phyloP scores from a whole-genome alignment of 305 asterid genomes.

The Salvia sclarea region DNA sequence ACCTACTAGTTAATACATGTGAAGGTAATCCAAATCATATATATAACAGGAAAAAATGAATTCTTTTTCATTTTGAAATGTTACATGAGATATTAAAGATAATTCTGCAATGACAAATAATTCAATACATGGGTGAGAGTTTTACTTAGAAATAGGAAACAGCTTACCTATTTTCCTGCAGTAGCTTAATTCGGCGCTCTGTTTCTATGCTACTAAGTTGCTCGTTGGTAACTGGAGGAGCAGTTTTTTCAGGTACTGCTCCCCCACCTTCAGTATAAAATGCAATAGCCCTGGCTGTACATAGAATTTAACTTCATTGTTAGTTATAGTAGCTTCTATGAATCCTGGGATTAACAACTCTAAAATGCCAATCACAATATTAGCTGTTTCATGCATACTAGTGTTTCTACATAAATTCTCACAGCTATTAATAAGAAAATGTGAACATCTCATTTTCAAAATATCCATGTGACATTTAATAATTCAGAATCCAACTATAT shows the following conservation, averaged over 20 bases:
- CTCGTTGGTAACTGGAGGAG: slow-evolving; percentile 53
- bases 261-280: slow-evolving; percentile 57
- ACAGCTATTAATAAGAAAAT: neutral
- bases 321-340: slow-evolving; percentile 27
- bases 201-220: slow-evolving; percentile 81
- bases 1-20: neutral
- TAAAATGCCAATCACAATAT: slow-evolving; percentile 22
- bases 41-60: neutral
- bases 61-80: slow-evolving; percentile 15
- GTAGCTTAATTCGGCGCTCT: slow-evolving; percentile 74
- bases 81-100: slow-evolving; percentile 25
- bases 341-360: slow-evolving; percentile 25
- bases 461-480: neutral
- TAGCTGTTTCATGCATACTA: slow-evolving; percentile 9
- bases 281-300: slow-evolving; percentile 76
- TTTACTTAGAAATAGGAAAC: slow-evolving; percentile 23
- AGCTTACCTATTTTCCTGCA: slow-evolving; percentile 78
- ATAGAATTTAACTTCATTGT: slow-evolving; percentile 29
- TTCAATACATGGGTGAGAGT: neutral
- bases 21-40: slow-evolving; percentile 21
- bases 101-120: slow-evolving; percentile 14
- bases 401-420: slow-evolving; percentile 8
- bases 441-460: slow-evolving; percentile 5
- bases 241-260: slow-evolving; percentile 44
- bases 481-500: slow-evolving; percentile 24